Evolutionary conservation across 371 early-diverging fungal genomes (phyloP).

Genomic region (Nematocida minor): DNA sequence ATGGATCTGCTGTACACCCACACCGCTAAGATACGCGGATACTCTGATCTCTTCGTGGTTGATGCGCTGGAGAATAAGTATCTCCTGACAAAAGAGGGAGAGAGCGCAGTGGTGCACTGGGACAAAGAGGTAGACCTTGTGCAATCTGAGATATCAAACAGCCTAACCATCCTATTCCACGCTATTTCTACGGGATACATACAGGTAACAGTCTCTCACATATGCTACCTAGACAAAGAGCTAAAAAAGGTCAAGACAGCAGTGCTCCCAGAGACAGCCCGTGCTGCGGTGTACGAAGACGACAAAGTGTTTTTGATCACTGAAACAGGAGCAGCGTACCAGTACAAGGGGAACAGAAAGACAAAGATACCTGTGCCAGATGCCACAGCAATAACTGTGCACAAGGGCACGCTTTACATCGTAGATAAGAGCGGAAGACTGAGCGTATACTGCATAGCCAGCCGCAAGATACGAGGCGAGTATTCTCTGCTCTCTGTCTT

Average conservation of each 20-base stretch:
- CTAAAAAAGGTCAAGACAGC: not conserved
- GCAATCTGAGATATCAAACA: not conserved
- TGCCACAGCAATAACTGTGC: not conserved
- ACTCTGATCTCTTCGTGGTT: conserved; percentile 21
- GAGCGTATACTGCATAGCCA: not conserved
- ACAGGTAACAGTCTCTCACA: conserved; percentile 11
- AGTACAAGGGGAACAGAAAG: conserved; percentile 4
- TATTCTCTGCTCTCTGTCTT: not conserved
- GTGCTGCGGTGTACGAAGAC: not conserved
- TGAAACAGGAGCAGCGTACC: not conserved
- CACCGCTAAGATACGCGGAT: conserved; percentile 27
- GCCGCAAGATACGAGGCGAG: not conserved
- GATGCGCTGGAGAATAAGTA: not conserved
- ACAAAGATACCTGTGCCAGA: not conserved
- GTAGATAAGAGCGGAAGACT: not conserved
- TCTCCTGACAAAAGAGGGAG: conserved; percentile 20
- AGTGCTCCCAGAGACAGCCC: not conserved
- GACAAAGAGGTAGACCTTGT: not conserved
- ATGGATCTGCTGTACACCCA: conserved; percentile 5
- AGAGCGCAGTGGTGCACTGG: conserved; percentile 27
- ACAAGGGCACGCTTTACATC: not conserved
- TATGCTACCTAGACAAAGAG: not conserved
- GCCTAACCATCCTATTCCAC: not conserved
- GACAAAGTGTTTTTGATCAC: conserved; percentile 6
- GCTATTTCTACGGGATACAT: not conserved